These are phyloP conservation scores for Metschnikowia colocasiae DNA, from an alignment of 805 yeast species.

Conservation along the genomic window DNA sequence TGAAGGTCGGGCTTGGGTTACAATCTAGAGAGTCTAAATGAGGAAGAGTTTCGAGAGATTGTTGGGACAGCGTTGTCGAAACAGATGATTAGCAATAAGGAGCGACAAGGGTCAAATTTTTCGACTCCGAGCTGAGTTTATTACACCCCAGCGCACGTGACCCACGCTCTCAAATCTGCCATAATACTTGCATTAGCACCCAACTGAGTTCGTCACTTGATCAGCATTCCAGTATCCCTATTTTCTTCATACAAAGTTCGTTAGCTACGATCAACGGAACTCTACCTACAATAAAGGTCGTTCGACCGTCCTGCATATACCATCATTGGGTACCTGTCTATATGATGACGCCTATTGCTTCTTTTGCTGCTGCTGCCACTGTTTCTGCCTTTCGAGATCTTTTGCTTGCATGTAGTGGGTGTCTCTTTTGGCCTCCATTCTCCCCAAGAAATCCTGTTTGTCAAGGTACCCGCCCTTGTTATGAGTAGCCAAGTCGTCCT, in stretches of 20 bases:
- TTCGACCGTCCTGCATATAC: too few species aligned
- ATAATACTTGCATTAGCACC: too few species aligned
- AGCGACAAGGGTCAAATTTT: not conserved
- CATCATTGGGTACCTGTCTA: too few species aligned
- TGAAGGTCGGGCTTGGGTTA: conserved; percentile 2
- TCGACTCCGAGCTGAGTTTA: not conserved
- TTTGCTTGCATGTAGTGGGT: conserved; percentile 43
- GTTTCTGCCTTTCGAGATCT: conserved; percentile 30
- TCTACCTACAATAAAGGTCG: not conserved
- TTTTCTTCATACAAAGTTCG: too few species aligned
- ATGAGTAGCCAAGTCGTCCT: conserved; percentile 73
- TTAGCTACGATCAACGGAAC: not conserved
- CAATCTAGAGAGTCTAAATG: conserved; percentile 3
- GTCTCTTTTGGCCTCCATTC: conserved; percentile 64
- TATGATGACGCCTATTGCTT: not conserved
- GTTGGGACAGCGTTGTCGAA: conserved; percentile 2
- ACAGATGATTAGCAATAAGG: not conserved
- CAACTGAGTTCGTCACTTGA: too few species aligned
- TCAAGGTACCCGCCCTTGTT: conserved; percentile 91
- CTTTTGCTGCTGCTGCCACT: conserved; percentile 19
- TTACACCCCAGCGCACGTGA: conserved; percentile 1
- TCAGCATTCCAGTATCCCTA: too few species aligned
- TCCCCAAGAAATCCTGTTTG: conserved; percentile 80
- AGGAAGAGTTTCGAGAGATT: conserved; percentile 4
- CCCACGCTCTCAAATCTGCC: not conserved